Conservation (phyloP, 2,329 filamentous ascomycete species). For the Fonsecaea multimorphosa region DNA sequence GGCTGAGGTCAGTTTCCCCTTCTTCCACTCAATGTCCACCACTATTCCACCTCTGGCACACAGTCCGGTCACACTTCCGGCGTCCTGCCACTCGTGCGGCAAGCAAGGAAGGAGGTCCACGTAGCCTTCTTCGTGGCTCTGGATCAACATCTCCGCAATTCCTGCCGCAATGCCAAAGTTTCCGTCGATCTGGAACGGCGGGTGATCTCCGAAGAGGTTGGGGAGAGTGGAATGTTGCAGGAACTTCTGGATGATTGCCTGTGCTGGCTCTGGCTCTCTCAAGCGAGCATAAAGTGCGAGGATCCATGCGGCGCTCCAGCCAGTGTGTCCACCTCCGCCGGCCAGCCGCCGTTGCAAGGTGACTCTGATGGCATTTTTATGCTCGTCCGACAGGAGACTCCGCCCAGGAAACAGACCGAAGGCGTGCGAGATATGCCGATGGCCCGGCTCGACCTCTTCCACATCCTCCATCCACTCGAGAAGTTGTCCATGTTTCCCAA, state of each 20-base stretch:
- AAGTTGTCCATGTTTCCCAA: constrained; percentile 39
- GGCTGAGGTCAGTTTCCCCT: constrained; percentile 1
- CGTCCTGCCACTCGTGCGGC: constrained; percentile 12
- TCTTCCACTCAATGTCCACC: constrained; percentile 14
- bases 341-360: constrained; percentile 42
- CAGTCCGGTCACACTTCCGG: constrained; percentile 4
- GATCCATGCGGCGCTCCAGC: constrained; percentile 60
- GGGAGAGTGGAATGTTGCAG: constrained; percentile 51
- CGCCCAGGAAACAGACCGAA: constrained; percentile 56
- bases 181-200: constrained; percentile 59
- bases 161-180: constrained; percentile 59
- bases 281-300: constrained; percentile 58
- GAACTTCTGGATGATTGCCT: constrained; percentile 49
- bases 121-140: constrained; percentile 41
- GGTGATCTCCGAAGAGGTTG: constrained; percentile 55
- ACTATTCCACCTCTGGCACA: constrained; percentile 14
- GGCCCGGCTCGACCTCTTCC: constrained; percentile 48
- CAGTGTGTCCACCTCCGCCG: constrained; percentile 57
- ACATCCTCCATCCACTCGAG: constrained; percentile 47
- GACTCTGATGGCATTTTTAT: constrained; percentile 46
- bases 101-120: constrained; percentile 12
- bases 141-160: constrained; percentile 55
- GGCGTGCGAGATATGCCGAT: constrained; percentile 60
- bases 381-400: constrained; percentile 29
- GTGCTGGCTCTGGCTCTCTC: constrained; percentile 47